phyloP scores from a whole-genome alignment of 257 asterid genomes.

The Pogostemon cablin region DNA sequence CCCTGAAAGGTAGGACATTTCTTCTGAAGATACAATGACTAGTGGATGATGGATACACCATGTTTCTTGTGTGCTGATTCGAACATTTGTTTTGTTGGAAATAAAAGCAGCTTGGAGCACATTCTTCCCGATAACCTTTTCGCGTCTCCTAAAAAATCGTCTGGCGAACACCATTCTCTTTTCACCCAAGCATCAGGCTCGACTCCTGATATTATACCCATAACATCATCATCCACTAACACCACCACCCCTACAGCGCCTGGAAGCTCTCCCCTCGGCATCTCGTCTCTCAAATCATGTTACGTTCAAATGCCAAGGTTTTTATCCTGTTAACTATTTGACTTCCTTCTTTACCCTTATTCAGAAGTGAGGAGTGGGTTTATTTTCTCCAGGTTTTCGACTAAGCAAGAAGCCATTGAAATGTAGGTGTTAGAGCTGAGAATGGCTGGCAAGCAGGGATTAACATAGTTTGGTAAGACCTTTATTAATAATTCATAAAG shows the following conservation, averaged over 20 bases:
- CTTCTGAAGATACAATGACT: neutral
- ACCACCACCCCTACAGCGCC: conserved; percentile 46
- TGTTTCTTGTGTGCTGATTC: conserved; percentile 1
- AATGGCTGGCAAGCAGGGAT: conserved; percentile 56
- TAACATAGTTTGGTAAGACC: conserved; percentile 62
- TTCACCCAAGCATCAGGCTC: conserved; percentile 46
- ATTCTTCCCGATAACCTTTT: conserved; percentile 83
- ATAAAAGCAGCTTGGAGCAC: conserved; percentile 69
- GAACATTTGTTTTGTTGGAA: conserved; percentile 19
- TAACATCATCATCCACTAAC: conserved; percentile 50
- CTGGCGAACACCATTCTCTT: conserved; percentile 45
- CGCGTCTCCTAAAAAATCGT: conserved; percentile 79
- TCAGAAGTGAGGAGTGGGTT: conserved; percentile 3
- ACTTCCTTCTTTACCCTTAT: neutral
- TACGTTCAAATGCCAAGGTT: conserved; percentile 81
- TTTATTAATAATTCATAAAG: neutral
- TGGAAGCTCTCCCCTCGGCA: conserved; percentile 26
- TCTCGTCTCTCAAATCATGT: conserved; percentile 66
- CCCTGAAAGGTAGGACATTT: conserved; percentile 56
- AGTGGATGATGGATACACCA: neutral
- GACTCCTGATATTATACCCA: conserved; percentile 39
- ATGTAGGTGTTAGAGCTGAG: conserved; percentile 59
- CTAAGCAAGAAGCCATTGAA: conserved; percentile 76
- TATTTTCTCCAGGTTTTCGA: conserved; percentile 49
- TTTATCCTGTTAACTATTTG: neutral